Evolutionary conservation across 2,329 filamentous ascomycete species (phyloP).

Genomic region (Cadophora sp.): DNA sequence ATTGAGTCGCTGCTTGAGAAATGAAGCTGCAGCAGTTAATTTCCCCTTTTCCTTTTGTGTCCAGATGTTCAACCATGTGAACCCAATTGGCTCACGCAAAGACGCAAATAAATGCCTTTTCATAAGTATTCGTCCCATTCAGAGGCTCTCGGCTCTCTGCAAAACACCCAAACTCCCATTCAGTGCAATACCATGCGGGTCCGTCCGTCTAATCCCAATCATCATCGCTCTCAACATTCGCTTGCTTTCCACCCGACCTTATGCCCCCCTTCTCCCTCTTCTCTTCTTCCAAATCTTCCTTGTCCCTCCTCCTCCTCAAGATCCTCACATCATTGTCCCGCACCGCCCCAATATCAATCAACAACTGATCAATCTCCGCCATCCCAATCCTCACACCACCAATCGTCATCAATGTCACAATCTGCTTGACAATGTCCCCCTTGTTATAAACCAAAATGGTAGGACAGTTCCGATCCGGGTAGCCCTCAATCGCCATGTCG

Average conservation of each 20-base stretch:
- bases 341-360: slow-evolving; percentile 84
- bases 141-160: slow-evolving; percentile 15
- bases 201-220: slow-evolving; percentile 58
- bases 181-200: background rate
- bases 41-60: background rate
- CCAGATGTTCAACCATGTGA: background rate
- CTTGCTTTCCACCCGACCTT: slow-evolving; percentile 36
- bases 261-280: slow-evolving; percentile 41
- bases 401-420: slow-evolving; percentile 86
- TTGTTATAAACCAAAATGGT: slow-evolving; percentile 93
- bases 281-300: slow-evolving; percentile 43
- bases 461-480: slow-evolving; percentile 93
- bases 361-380: slow-evolving; percentile 78
- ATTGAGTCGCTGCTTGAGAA: background rate
- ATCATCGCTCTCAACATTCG: slow-evolving; percentile 48
- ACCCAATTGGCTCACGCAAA: background rate
- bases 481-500: slow-evolving; percentile 93
- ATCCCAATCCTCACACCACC: slow-evolving; percentile 74
- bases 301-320: slow-evolving; percentile 41
- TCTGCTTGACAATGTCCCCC: slow-evolving; percentile 88
- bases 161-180: slow-evolving; percentile 26
- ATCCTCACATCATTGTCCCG: slow-evolving; percentile 80
- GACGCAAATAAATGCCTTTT: background rate
- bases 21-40: background rate
- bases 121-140: too few relatives aligned